Evolutionary conservation across 768 basidiomycete species (phyloP).

Genomic region (Daedaleopsis sinensis): DNA sequence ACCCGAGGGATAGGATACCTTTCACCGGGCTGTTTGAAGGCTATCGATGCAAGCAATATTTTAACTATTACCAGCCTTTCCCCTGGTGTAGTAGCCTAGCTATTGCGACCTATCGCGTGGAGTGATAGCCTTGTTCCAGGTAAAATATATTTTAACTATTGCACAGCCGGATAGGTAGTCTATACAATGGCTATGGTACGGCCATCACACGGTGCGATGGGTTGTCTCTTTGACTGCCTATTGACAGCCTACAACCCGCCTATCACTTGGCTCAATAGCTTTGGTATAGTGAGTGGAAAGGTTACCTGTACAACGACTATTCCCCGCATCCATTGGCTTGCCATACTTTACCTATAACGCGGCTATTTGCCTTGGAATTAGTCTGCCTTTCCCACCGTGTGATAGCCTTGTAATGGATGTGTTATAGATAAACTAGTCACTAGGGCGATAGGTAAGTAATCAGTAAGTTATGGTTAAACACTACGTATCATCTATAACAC

Average conservation of each 20-base stretch:
- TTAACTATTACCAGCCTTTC: no score
- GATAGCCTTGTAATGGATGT: neutral
- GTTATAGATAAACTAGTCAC: neutral
- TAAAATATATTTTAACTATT: neutral
- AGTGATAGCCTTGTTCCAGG: neutral
- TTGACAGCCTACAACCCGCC: neutral
- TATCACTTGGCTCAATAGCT: neutral
- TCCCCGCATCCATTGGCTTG: no score
- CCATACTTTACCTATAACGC: no score
- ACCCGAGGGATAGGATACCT: no score
- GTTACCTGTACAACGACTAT: neutral
- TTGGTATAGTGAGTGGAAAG: neutral
- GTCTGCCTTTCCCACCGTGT: neutral
- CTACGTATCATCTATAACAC: neutral
- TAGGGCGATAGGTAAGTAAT: neutral
- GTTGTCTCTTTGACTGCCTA: neutral
- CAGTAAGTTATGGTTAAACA: neutral
- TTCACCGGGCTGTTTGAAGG: no score
- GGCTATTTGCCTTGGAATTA: neutral
- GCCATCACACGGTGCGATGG: neutral
- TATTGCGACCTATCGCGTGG: neutral
- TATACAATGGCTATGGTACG: neutral
- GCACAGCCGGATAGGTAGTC: neutral
- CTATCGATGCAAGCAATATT: no score
- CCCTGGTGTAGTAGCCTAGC: no score